Percentiles rank a stretch among this genome's conserved stretches.
These are phyloP conservation scores for Entonaema liquescens DNA, from an alignment of 495 filamentous ascomycete genomes.

Conservation along the genomic window DNA sequence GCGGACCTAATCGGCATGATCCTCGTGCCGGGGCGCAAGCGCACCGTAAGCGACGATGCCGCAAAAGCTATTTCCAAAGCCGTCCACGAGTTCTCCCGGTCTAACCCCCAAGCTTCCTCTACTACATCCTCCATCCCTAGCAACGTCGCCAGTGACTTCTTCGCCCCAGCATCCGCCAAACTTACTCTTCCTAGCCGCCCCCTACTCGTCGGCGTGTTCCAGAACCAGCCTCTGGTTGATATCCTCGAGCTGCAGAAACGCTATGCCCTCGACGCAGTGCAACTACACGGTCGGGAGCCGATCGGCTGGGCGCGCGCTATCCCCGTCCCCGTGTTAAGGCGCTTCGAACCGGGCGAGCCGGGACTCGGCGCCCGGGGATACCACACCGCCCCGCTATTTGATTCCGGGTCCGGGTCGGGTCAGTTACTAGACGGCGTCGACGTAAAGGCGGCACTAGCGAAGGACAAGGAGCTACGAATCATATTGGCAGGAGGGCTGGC, in stretches of 20 bases:
- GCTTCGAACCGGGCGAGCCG: constrained; percentile 75
- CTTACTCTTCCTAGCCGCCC: constrained; percentile 62
- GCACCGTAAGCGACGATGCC: constrained; percentile 77
- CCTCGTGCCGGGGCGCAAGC: constrained; percentile 79
- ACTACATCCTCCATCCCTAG: constrained; percentile 7
- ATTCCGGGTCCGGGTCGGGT: constrained; percentile 86
- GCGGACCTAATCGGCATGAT: constrained; percentile 96
- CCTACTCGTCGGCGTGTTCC: constrained; percentile 92
- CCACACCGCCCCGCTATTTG: constrained; percentile 83
- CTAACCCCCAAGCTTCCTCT: neutral
- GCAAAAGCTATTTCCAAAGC: constrained; percentile 81
- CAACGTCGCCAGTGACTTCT: constrained; percentile 54
- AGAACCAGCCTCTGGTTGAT: constrained; percentile 85
- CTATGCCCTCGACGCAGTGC: constrained; percentile 86
- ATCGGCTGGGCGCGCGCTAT: constrained; percentile 88
- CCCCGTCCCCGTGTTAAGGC: constrained; percentile 87
- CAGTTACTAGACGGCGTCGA: constrained; percentile 71
- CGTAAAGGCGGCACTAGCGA: constrained; percentile 68
- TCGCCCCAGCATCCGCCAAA: constrained; percentile 50
- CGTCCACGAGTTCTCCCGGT: constrained; percentile 62
- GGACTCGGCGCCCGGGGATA: constrained; percentile 79
- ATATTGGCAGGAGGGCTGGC: constrained; percentile 85
- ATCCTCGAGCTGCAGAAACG: constrained; percentile 77
- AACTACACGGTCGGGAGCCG: constrained; percentile 91
- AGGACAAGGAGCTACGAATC: constrained; percentile 68